phyloP scores from a whole-genome alignment of 208 protist genomes.

The Crithidia expoeki region DNA sequence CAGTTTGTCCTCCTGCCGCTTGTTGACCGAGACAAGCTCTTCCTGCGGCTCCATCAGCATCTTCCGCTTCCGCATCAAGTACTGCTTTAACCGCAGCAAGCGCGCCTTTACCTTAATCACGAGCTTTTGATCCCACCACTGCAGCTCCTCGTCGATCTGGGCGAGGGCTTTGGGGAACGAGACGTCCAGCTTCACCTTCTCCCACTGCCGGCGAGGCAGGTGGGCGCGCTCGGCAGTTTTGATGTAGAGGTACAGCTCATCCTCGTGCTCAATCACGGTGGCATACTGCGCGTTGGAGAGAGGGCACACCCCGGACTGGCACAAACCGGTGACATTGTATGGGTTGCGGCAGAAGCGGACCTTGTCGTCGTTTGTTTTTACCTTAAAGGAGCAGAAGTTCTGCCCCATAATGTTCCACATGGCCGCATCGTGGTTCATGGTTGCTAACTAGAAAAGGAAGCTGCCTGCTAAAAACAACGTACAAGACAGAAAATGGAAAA shows the following conservation, averaged over 20 bases:
- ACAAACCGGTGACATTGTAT: constrained; percentile 99
- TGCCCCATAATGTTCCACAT: constrained; percentile 94
- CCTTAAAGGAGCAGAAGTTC: constrained; percentile 94
- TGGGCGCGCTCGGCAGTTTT: constrained; percentile 99
- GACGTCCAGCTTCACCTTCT: constrained; percentile 96
- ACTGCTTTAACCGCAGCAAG: constrained; percentile 98
- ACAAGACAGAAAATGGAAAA: constrained; percentile 16
- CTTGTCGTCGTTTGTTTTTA: constrained; percentile 92
- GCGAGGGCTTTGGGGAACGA: constrained; percentile 96
- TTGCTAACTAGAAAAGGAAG: constrained; percentile 16
- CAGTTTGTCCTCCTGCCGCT: constrained; percentile 97
- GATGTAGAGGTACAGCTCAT: constrained; percentile 97
- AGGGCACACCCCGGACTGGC: constrained; percentile 96
- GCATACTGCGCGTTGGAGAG: constrained; percentile 99
- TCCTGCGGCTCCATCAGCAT: constrained; percentile 92
- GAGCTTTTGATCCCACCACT: constrained; percentile 95
- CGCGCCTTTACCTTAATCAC: constrained; percentile 98
- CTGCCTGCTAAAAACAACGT: no score
- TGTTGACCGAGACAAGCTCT: constrained; percentile 97
- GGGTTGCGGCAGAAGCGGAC: constrained; percentile 98
- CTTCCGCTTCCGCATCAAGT: constrained; percentile 98
- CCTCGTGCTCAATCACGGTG: constrained; percentile 97
- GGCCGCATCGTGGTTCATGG: constrained; percentile 93
- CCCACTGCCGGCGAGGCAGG: constrained; percentile 97
- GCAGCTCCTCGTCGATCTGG: constrained; percentile 96